A percentile compares a stretch with the other conserved stretches of the same genome.
phyloP scores from a whole-genome alignment of 2,329 filamentous ascomycete species.

The Meredithiella fracta region DNA sequence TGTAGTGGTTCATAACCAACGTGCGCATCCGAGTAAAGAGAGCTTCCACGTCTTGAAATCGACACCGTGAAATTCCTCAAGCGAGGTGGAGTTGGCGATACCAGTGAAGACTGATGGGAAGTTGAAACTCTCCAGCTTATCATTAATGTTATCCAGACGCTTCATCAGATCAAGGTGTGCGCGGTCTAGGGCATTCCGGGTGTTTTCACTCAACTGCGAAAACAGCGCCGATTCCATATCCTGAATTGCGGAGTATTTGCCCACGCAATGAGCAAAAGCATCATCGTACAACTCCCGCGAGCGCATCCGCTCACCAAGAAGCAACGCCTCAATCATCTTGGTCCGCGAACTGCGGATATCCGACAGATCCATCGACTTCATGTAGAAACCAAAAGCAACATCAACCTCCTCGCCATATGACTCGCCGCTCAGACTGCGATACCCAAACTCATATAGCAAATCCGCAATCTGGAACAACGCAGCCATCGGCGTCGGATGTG shows the following conservation, averaged over 20 bases:
- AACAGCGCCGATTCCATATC: conserved; percentile 52
- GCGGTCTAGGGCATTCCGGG: conserved; percentile 64
- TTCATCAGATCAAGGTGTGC: conserved; percentile 65
- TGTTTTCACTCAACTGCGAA: conserved; percentile 50
- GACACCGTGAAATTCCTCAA: conserved; percentile 57
- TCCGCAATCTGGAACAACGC: conserved; percentile 38
- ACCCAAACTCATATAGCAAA: conserved; percentile 41
- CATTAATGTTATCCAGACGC: conserved; percentile 52
- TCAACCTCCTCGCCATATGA: conserved; percentile 44
- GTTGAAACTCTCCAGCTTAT: conserved; percentile 70
- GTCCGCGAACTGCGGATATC: conserved; percentile 72
- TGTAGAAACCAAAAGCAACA: conserved; percentile 55
- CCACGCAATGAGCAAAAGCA: conserved; percentile 78
- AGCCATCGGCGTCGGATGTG: conserved; percentile 34
- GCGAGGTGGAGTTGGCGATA: conserved; percentile 67
- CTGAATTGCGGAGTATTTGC: conserved; percentile 63
- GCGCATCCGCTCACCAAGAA: conserved; percentile 78
- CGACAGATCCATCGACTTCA: conserved; percentile 58
- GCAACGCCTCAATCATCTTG: conserved; percentile 74
- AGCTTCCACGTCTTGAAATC: conserved; percentile 73
- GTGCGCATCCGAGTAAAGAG: conserved; percentile 60
- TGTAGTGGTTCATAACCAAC: conserved; percentile 54
- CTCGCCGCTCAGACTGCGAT: conserved; percentile 37
- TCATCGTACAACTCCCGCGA: conserved; percentile 74
- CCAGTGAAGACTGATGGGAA: conserved; percentile 83